A percentile compares a stretch with the other conserved stretches of the same genome.
Conservation (phyloP, 116 monocot species). For the Phalaenopsis hybrid region DNA sequence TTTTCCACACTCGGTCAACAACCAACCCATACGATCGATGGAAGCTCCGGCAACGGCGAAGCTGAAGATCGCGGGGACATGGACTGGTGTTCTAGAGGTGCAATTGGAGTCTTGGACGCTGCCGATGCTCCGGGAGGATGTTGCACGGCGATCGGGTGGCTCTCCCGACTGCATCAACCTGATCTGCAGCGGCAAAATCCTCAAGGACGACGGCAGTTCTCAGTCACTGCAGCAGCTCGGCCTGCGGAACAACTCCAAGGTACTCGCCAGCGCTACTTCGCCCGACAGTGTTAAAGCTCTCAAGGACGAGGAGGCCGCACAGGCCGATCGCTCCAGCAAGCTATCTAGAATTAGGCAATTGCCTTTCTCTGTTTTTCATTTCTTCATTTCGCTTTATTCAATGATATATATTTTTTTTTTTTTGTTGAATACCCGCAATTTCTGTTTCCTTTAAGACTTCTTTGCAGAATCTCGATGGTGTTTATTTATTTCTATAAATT, state of each 20-base stretch:
- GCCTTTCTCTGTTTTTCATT: background rate
- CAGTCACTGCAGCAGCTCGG: conserved; percentile 39
- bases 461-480: background rate
- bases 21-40: background rate
- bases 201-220: conserved; percentile 34
- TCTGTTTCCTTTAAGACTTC: background rate
- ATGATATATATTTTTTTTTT: too few relatives aligned
- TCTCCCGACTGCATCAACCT: conserved; percentile 53
- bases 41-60: conserved; percentile 24
- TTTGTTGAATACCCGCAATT: background rate
- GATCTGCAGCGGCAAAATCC: conserved; percentile 68
- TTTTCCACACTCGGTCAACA: too few relatives aligned
- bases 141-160: conserved; percentile 39
- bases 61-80: conserved; percentile 64
- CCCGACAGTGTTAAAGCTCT: conserved; percentile 36
- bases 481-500: too few relatives aligned
- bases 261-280: conserved; percentile 45
- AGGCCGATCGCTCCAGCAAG: conserved; percentile 47
- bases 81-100: conserved; percentile 67
- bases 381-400: background rate
- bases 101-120: conserved; percentile 62
- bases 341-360: conserved; percentile 52
- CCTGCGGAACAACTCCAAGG: conserved; percentile 65
- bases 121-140: conserved; percentile 65
- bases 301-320: conserved; percentile 34